Percentiles rank a stretch among this genome's conserved stretches.
Evolutionary conservation across 2,329 filamentous ascomycete genomes (phyloP).

Genomic region (Hypoxylon sp.): DNA sequence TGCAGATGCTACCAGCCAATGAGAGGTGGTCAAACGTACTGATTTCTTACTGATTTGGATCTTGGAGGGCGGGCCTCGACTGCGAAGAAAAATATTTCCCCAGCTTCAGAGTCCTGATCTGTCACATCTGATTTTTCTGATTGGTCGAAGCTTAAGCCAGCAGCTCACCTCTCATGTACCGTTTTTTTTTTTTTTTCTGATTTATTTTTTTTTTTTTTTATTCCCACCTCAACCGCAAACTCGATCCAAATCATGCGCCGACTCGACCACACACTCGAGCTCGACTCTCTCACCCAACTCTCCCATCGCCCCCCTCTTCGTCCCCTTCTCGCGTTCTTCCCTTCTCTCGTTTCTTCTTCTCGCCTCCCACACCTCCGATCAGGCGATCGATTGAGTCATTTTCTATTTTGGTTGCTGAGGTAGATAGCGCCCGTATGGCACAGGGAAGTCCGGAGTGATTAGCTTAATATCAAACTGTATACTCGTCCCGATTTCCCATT

Average conservation of each 20-base stretch:
- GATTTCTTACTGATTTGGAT: slow-evolving; percentile 36
- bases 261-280: slow-evolving; percentile 33
- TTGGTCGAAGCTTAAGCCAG: slow-evolving; percentile 47
- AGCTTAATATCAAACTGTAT: slow-evolving; percentile 31
- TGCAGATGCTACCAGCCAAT: slow-evolving; percentile 32
- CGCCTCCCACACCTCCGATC: slow-evolving; percentile 38
- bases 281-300: slow-evolving; percentile 37
- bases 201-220: slow-evolving; percentile 22
- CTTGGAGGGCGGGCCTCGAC: slow-evolving; percentile 13
- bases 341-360: slow-evolving; percentile 38
- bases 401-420: slow-evolving; percentile 23
- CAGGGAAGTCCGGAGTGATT: slow-evolving; percentile 25
- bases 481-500: slow-evolving; percentile 15
- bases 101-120: slow-evolving; percentile 27
- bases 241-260: slow-evolving; percentile 43
- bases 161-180: slow-evolving; percentile 30
- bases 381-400: slow-evolving; percentile 43
- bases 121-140: slow-evolving; percentile 50
- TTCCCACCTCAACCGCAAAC: slow-evolving; percentile 35
- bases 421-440: slow-evolving; percentile 17
- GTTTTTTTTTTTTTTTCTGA: slow-evolving; percentile 17
- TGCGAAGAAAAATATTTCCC: slow-evolving; percentile 39
- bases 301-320: slow-evolving; percentile 33
- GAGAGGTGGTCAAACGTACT: slow-evolving; percentile 32
- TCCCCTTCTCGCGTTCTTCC: slow-evolving; percentile 37